Evolutionary conservation across 805 yeast genomes (phyloP), one percentile per base, ranked within the genome.

Genomic region (Nematodospora valgi): DNA sequence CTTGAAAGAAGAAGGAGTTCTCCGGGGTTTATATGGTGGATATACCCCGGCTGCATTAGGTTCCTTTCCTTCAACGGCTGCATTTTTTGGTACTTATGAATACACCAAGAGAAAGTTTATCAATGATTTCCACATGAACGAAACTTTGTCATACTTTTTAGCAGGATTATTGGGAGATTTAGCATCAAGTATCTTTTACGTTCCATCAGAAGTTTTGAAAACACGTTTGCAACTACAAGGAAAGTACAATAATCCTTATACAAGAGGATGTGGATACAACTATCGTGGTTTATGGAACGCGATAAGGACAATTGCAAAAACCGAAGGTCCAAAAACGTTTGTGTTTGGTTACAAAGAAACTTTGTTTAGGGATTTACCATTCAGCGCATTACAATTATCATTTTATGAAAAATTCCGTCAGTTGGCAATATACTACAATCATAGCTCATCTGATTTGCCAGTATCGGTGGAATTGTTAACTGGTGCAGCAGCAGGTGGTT

Each of bases 131-230:
- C 70, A 74, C 6, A 44, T 82, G 6, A 86, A 88, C 48, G 96
- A 88, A 41, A 86, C 96, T 0, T 45, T 83, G 8, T 66, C 95
- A 6, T 91, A 86, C 54, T 69, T 93, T 34, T 64, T 78, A 1
- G 89, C 96, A 1, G 98, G 98, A 0, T 79, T 93, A 36, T 48
- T 89, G n/a, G 99, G 98, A 18, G 99, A 93, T 58, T 72, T 93
- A 39, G 89, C 86, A 4, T 82, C 93, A 15, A 83, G 94, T 47
- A 58, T 93, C 5, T 80, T 86, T 23, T 93, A 91, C 49, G 99
- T 93, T 7, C 99, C 99, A 5, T 79, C 89, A 19, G 99, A 93
- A 55, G 98, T 93, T 6, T 61, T 93, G 36, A 93, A 93, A 56
- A 88, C 98, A 6, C 71, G 99, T 49, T 60, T 93, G 28, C 99